These are phyloP conservation scores for Fusarium pilosicola DNA, from an alignment of 2,329 filamentous ascomycete genomes.

Conservation along the genomic window DNA sequence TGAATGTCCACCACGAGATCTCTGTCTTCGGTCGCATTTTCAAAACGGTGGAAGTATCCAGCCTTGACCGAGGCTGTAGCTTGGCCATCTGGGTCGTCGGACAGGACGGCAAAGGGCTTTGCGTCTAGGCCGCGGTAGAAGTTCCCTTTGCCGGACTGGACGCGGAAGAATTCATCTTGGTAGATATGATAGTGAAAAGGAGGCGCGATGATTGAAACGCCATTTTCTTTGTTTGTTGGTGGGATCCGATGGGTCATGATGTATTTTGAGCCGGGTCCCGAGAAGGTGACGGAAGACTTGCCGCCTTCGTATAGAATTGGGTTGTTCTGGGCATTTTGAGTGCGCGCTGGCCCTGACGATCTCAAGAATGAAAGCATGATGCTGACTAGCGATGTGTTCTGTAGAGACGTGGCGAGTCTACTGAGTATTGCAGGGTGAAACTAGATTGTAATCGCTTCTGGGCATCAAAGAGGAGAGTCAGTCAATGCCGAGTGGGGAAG, in stretches of 20 bases:
- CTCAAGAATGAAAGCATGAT: neutral
- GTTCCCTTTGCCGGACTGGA: neutral
- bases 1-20: conserved; percentile 4
- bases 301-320: conserved; percentile 1
- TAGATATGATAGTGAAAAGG: conserved; percentile 12
- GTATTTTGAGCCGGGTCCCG: conserved; percentile 3
- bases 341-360: neutral
- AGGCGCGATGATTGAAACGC: neutral
- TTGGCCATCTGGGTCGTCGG: neutral
- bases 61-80: conserved; percentile 1
- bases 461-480: neutral
- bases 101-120: neutral
- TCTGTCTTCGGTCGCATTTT: neutral
- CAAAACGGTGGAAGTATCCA: conserved; percentile 10
- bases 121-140: neutral
- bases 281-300: conserved; percentile 1
- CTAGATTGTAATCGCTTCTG: neutral
- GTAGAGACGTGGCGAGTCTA: neutral
- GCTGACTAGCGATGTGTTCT: too few relatives aligned
- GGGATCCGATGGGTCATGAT: conserved; percentile 20
- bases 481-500: neutral
- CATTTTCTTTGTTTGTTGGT: neutral
- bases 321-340: conserved; percentile 1
- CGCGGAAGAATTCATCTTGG: conserved; percentile 5
- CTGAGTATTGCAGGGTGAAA: neutral